These are phyloP conservation scores for Vitis labrusca DNA, from an alignment of 164 flowering plant genomes.

Conservation along the genomic window DNA sequence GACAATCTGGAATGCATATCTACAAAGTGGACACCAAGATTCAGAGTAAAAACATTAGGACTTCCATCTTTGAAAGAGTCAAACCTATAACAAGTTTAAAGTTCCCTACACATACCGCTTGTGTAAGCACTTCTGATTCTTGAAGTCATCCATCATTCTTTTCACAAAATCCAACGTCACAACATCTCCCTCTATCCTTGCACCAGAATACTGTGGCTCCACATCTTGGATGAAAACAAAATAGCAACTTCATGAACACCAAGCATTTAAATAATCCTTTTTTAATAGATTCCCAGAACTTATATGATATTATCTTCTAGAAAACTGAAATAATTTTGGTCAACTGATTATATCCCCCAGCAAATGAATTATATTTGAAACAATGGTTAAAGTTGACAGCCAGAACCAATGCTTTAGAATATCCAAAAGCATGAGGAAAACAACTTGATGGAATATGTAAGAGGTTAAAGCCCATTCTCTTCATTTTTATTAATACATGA, in stretches of 20 bases:
- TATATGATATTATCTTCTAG: too few species aligned
- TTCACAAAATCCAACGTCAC: conserved; percentile 90
- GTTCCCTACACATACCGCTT: conserved; percentile 49
- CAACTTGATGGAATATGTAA: too few species aligned
- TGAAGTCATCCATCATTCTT: conserved; percentile 97
- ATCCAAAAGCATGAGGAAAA: too few species aligned
- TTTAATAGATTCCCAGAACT: neutral
- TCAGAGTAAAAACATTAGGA: conserved; percentile 6
- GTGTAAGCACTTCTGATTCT: conserved; percentile 80
- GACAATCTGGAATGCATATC: conserved; percentile 93
- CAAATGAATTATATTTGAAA: too few species aligned
- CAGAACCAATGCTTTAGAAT: too few species aligned
- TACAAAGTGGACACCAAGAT: conserved; percentile 22
- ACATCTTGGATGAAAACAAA: conserved; percentile 52
- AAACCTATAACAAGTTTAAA: neutral
- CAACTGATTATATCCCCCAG: too few species aligned
- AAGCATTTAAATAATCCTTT: neutral
- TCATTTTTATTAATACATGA: too few species aligned
- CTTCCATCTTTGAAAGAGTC: neutral
- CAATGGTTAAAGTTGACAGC: too few species aligned
- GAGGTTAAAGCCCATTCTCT: too few species aligned
- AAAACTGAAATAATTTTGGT: too few species aligned
- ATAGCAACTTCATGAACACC: conserved; percentile 5
- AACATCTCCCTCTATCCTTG: conserved; percentile 88
- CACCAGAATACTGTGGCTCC: conserved; percentile 93